Base-by-base conservation (phyloP, 2,329 filamentous ascomycete genomes). In the Alternaria sp. region DNA sequence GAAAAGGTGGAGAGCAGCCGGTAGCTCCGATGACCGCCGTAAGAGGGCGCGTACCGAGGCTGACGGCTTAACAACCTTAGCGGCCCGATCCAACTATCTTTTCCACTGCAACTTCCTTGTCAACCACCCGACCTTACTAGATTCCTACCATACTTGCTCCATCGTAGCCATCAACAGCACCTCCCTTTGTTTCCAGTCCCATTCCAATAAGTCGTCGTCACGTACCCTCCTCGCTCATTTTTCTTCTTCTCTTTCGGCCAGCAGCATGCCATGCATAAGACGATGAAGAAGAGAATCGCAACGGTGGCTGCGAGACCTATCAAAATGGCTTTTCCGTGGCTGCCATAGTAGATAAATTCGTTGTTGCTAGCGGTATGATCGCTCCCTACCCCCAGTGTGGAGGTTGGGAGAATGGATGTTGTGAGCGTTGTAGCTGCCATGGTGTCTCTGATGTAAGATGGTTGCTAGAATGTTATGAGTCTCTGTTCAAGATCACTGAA, bases 241-340 rank as follows among this genome's bases (percentile, higher is more conserved):
- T 14, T 24, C 20, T 48, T 48, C 8, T 24, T 48, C 14, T 48
- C 46, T n/a, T 48, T 48, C 20, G 46, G 46, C 46, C 46, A 48
- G 30, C 46, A 48, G 12, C 46, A 48, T 7, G 46, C 46, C 46
- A 48, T 48, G 30, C 46, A 48, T 5, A 48, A 12, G 12, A 48
- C 30, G 30, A 36, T 24, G 30, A 7, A 36, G 46, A 48, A 48
- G 30, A 48, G 46, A 36, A 48, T 20, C 11, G 30, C 30, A 22
- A 48, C 46, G 7, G 46, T 48, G 30, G 46, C 46, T 36, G 46
- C 46, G 14, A 48, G 46, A 4, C 46, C 46, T 8, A 48, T 48
- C 30, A 48, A 24, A 20, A 48, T 48, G 8, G 46, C 18, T 36
- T 48, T 34, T 18, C 46, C 46, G 18, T 36, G 46, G 7, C 14